A percentile compares a stretch with the other conserved stretches of the same genome.
Evolutionary conservation across 139 green algal genomes (phyloP).

Genomic region (Ulvella scutata): DNA sequence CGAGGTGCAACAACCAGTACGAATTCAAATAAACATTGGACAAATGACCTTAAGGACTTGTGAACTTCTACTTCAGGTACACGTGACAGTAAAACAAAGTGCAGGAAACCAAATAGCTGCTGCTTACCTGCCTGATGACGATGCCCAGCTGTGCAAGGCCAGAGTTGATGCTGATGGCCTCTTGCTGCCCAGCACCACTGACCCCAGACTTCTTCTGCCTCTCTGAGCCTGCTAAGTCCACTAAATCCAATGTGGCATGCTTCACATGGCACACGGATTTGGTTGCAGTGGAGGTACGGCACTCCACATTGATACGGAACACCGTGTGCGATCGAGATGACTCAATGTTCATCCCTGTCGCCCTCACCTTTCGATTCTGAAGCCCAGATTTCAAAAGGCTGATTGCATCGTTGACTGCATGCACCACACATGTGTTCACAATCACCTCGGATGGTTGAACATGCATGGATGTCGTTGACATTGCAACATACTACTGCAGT

Average conservation of each 20-base stretch:
- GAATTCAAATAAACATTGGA: too few relatives aligned
- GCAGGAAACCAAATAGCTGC: too few relatives aligned
- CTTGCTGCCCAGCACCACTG: not conserved
- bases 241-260: conserved; percentile 16
- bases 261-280: conserved; percentile 38
- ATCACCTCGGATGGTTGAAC: too few relatives aligned
- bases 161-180: conserved; percentile 87
- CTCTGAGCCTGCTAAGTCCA: conserved; percentile 10
- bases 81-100: too few relatives aligned
- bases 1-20: too few relatives aligned
- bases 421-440: too few relatives aligned
- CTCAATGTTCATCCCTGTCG: conserved; percentile 75
- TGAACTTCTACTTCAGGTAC: too few relatives aligned
- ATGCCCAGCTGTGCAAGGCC: conserved; percentile 75
- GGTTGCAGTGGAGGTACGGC: conserved; percentile 11
- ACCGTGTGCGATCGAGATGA: conserved; percentile 78
- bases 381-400: conserved; percentile 43
- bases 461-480: too few relatives aligned
- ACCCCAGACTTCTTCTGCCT: conserved; percentile 1
- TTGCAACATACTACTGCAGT: too few relatives aligned
- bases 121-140: conserved; percentile 74
- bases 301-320: conserved; percentile 60
- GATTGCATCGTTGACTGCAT: conserved; percentile 56
- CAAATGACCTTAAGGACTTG: conserved; percentile 81
- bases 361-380: conserved; percentile 45